These are phyloP conservation scores for Diplodia scrobiculata DNA, from an alignment of 2,329 filamentous ascomycete species.

Conservation along the genomic window DNA sequence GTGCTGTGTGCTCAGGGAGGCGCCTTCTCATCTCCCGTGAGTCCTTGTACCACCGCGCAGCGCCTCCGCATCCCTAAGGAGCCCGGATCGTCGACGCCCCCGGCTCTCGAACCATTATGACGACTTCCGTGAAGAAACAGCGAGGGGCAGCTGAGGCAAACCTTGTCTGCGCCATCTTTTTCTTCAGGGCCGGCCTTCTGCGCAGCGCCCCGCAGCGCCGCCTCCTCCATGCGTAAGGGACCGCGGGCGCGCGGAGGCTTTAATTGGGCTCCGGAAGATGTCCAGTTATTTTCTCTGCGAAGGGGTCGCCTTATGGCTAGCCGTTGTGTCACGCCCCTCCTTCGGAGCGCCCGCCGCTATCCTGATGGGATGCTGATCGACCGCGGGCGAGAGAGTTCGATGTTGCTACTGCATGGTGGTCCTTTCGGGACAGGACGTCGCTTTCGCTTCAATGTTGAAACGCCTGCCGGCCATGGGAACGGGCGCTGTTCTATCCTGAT, in stretches of 20 bases:
- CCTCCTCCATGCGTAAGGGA: slow-evolving; percentile 3
- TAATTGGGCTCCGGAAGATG: slow-evolving; percentile 2
- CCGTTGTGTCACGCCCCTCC: slow-evolving; percentile 19
- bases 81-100: slow-evolving; percentile 27
- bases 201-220: neutral
- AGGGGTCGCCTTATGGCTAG: slow-evolving; percentile 27
- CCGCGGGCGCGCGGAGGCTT: neutral
- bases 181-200: slow-evolving; percentile 10
- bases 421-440: slow-evolving; percentile 3
- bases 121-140: slow-evolving; percentile 26
- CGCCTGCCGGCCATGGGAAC: slow-evolving; percentile 12
- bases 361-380: slow-evolving; percentile 17
- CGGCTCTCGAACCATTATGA: slow-evolving; percentile 22
- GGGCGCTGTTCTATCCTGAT: slow-evolving; percentile 3
- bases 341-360: slow-evolving; percentile 26
- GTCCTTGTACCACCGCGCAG: slow-evolving; percentile 18
- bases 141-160: slow-evolving; percentile 24
- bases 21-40: slow-evolving; percentile 28
- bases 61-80: slow-evolving; percentile 28
- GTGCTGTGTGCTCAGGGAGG: slow-evolving; percentile 17
- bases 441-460: slow-evolving; percentile 23
- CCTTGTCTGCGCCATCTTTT: slow-evolving; percentile 27
- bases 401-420: slow-evolving; percentile 9
- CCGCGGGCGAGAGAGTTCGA: slow-evolving; percentile 10
- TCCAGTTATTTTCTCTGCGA: slow-evolving; percentile 12